Percentiles rank a stretch among this genome's conserved stretches.
Conservation (phyloP, 305 asterid genomes). For the Caryopteris hybrid region DNA sequence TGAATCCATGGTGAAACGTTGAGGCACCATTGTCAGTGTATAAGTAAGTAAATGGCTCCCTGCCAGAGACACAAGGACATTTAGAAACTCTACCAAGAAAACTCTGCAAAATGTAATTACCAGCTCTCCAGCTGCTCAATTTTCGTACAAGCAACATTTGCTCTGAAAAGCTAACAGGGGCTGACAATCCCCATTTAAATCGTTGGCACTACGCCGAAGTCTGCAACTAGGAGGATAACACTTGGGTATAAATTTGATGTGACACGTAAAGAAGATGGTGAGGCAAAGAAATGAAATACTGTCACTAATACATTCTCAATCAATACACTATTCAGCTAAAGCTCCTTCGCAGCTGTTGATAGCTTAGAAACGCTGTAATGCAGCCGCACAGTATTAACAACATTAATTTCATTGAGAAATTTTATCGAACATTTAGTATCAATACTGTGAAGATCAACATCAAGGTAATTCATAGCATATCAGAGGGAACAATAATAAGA, state of each 20-base stretch:
- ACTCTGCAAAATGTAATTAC: conserved; percentile 19
- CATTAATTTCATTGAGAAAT: conserved; percentile 1
- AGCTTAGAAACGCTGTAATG: no score
- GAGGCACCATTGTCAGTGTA: conserved; percentile 6
- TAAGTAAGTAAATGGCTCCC: conserved; percentile 25
- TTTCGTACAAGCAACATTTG: conserved; percentile 41
- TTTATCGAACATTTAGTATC: conserved; percentile 15
- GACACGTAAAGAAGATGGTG: background rate
- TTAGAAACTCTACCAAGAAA: conserved; percentile 24
- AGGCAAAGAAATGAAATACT: background rate
- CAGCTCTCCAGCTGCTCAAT: conserved; percentile 22
- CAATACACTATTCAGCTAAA: background rate
- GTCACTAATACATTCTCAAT: background rate
- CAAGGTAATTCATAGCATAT: background rate
- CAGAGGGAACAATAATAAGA: background rate
- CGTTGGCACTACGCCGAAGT: background rate
- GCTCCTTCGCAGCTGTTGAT: background rate
- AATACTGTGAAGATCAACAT: background rate
- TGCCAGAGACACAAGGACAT: conserved; percentile 13
- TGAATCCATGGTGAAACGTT: conserved; percentile 7
- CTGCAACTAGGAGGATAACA: conserved; percentile 2
- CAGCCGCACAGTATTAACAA: background rate
- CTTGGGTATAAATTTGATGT: background rate
- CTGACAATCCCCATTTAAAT: background rate
- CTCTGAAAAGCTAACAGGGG: conserved; percentile 18